These are phyloP conservation scores for Nicotiana undulata DNA, from an alignment of 257 asterid genomes.

Conservation along the genomic window DNA sequence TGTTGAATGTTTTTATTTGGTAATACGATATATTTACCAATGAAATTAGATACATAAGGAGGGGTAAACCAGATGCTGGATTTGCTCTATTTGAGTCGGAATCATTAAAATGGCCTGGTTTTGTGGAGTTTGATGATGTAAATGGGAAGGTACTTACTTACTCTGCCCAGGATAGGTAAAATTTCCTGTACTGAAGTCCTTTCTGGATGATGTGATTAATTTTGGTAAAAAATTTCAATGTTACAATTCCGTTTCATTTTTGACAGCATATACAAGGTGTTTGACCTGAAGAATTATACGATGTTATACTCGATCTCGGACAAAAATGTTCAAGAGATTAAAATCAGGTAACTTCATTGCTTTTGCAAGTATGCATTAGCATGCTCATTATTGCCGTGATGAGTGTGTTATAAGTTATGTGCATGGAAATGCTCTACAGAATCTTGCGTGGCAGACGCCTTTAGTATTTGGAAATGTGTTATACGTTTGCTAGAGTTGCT, in stretches of 20 bases:
- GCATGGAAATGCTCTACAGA: not conserved
- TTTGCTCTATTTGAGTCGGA: conserved; percentile 92
- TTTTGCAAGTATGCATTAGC: not conserved
- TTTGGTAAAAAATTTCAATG: conserved; percentile 9
- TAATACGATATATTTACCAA: not conserved
- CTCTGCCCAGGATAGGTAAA: conserved; percentile 87
- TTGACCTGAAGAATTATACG: conserved; percentile 56
- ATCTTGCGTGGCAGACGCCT: not conserved
- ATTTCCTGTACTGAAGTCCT: not conserved
- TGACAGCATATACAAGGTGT: conserved; percentile 74
- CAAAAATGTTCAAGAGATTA: conserved; percentile 70
- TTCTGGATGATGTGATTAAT: not conserved
- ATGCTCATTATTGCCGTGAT: not conserved
- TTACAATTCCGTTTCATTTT: not conserved
- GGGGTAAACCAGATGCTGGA: conserved; percentile 97
- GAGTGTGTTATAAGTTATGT: not conserved
- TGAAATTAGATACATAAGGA: conserved; percentile 61
- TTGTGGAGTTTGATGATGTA: conserved; percentile 98
- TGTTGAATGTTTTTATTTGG: not conserved
- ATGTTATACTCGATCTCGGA: conserved; percentile 92
- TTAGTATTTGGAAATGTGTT: not conserved
- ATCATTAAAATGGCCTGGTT: conserved; percentile 98
- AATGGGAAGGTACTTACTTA: conserved; percentile 96
- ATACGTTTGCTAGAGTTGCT: not conserved
- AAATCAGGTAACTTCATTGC: conserved; percentile 32